Evolutionary conservation across 129 eudicot genomes (phyloP).

Genomic region (Ambrosia trifida): DNA sequence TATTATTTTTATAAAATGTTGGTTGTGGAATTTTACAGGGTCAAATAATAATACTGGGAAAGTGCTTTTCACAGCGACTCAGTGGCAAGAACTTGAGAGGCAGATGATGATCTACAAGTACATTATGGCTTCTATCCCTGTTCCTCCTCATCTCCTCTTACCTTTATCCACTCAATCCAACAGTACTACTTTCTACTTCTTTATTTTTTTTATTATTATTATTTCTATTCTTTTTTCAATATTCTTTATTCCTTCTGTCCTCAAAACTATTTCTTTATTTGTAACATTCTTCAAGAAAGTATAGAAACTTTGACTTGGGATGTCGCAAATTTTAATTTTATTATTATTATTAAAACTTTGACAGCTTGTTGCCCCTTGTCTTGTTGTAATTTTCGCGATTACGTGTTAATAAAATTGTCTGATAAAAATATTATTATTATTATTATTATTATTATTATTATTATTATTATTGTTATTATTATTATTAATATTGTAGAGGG

Average conservation of each 20-base stretch:
- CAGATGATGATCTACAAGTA: slow-evolving; percentile 70
- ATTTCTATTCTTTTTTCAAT: background rate
- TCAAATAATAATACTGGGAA: slow-evolving; percentile 30
- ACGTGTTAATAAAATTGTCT: too few relatives aligned
- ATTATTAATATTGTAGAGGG: slow-evolving; percentile 14
- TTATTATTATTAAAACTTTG: too few relatives aligned
- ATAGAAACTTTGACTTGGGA: background rate
- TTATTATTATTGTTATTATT: too few relatives aligned
- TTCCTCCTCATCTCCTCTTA: slow-evolving; percentile 57
- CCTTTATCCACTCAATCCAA: slow-evolving; percentile 50
- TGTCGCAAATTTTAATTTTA: too few relatives aligned
- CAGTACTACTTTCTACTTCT: slow-evolving; percentile 35
- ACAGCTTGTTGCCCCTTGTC: too few relatives aligned
- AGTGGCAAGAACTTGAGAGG: slow-evolving; percentile 73
- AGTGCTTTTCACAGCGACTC: slow-evolving; percentile 58
- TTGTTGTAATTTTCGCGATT: too few relatives aligned
- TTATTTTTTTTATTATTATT: background rate
- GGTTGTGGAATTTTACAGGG: slow-evolving; percentile 24
- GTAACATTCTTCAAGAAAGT: slow-evolving; percentile 10
- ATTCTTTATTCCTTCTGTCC: background rate
- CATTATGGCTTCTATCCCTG: slow-evolving; percentile 61
- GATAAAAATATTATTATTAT: too few relatives aligned
- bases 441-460: too few relatives aligned
- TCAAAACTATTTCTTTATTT: slow-evolving; percentile 12
- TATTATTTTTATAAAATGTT: background rate